Conservation (phyloP, 139 green algal genomes). For the Chlamydomonas asymmetrica region DNA sequence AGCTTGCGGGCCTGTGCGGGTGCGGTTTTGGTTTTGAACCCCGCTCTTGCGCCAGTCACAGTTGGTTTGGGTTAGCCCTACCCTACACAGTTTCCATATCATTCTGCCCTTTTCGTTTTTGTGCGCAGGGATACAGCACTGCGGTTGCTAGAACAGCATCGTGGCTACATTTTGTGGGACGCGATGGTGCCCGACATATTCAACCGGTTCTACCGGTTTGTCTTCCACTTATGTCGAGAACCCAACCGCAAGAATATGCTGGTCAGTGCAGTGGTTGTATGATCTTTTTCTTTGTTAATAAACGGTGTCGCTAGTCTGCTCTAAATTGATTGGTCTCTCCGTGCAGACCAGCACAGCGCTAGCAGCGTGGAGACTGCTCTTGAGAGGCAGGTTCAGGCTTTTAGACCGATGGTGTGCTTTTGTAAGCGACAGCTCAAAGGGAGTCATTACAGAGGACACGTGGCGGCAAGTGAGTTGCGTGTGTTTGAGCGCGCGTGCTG, state of each 20-base stretch:
- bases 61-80: not conserved
- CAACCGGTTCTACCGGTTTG: constrained; percentile 54
- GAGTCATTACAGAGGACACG: constrained; percentile 69
- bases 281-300: not conserved
- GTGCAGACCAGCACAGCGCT: constrained; percentile 27
- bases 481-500: not conserved
- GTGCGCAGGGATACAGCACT: no score
- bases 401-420: constrained; percentile 65
- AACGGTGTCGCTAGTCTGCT: not conserved
- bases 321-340: not conserved
- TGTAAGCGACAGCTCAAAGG: constrained; percentile 11
- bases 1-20: constrained; percentile 34
- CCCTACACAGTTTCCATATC: no score
- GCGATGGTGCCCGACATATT: constrained; percentile 50
- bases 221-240: constrained; percentile 52
- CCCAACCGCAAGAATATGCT: constrained; percentile 38
- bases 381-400: constrained; percentile 68
- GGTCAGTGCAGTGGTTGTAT: constrained; percentile 14
- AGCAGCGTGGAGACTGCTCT: constrained; percentile 52
- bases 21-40: not conserved
- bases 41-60: not conserved
- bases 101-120: no score
- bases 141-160: no score
- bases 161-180: no score
- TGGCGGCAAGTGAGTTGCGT: constrained; percentile 61